Base-by-base conservation (phyloP, 139 green algal species). In the Closterium sp. region DNA sequence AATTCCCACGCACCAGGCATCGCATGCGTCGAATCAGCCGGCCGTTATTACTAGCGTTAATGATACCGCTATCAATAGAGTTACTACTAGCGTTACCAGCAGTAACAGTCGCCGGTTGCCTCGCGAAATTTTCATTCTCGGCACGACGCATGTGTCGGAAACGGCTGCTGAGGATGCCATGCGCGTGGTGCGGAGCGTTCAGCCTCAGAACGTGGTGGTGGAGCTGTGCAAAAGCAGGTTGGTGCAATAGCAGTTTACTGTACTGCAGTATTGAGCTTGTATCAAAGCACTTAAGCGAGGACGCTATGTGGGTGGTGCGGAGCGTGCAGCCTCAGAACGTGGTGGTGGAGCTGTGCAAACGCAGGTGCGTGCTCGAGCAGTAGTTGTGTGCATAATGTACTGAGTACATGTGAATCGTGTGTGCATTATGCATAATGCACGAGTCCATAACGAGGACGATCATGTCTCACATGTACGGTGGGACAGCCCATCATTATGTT, bases 141-240 rank as follows among this genome's bases (percentile, higher is more conserved):
- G 92, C 11, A 94, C 92, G 13, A 31, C 28, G 10, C 92, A 94
- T 38, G 24, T 88, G 27, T 87, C n/a, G 9, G n/a, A 27, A 21
- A 87, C 17, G 27, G 31, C 89, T 2, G 89, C 89, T 19, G 27
- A 27, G 70, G 92, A 94, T 27, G 92, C 91, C 11, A 22, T 7
- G 27, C 84, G 92, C 1, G 86, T 92, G 29, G 42, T 94, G 22
- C 28, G 31, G 7, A 31, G 90, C 30, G 38, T 94, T 6, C 50
- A 62, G 89, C 92, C 92, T 11, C 90, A 94, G 31, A 93, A 91
- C 89, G 92, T 94, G 31, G 92, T 94, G 19, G 92, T 94, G n/a
- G 92, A 94, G 92, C 92, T 94, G 19, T 94, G 92, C 70, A 34
- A 91, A 31, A 94, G 92, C 92, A 90, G 92, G 89, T 91, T 9